A percentile compares a stretch with the other conserved stretches of the same genome.
phyloP scores from a whole-genome alignment of 192 early-diverging fungal species.

The Diversispora epigaea region DNA sequence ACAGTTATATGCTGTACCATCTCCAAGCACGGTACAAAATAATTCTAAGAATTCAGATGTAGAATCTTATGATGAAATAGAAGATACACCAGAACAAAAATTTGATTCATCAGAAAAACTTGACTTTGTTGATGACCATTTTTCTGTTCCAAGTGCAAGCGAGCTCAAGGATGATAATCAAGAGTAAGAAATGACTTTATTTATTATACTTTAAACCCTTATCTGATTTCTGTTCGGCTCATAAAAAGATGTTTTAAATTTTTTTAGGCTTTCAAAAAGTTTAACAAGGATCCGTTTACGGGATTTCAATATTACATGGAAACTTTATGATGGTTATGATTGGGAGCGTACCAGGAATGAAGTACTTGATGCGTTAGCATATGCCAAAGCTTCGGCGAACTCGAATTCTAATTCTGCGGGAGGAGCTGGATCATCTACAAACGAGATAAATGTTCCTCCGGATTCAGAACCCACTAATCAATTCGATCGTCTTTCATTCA shows the following conservation, averaged over 20 bases:
- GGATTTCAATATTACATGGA: conserved; percentile 62
- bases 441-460: conserved; percentile 4
- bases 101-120: conserved; percentile 11
- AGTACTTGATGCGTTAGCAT: conserved; percentile 16
- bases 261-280: conserved; percentile 28
- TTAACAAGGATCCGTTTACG: conserved; percentile 52
- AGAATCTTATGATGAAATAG: background rate
- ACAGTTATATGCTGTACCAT: background rate
- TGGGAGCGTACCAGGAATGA: conserved; percentile 52
- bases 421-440: background rate
- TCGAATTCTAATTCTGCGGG: background rate
- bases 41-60: background rate
- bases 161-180: conserved; percentile 28
- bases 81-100: background rate
- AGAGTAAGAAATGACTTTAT: conserved; percentile 7
- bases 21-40: background rate
- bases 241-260: background rate
- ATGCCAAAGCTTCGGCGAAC: conserved; percentile 28
- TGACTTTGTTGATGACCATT: conserved; percentile 49
- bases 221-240: background rate
- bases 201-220: background rate
- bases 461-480: conserved; percentile 11
- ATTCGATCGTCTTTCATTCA: background rate
- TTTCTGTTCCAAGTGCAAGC: conserved; percentile 40
- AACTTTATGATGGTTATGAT: conserved; percentile 69